These are phyloP conservation scores for Clausena lansium DNA, from an alignment of 345 rosid genomes.

Conservation along the genomic window DNA sequence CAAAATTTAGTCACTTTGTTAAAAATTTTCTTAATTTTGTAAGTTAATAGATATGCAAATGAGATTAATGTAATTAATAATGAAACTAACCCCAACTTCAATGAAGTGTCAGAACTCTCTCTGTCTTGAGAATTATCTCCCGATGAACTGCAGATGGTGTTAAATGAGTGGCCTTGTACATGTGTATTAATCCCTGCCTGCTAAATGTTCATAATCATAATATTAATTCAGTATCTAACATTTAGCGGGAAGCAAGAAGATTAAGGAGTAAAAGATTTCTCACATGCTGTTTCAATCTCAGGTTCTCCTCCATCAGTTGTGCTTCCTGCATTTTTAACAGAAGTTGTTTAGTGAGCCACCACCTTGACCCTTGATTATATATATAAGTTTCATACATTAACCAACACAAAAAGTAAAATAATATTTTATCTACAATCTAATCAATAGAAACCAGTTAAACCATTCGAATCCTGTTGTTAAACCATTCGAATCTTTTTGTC, in stretches of 20 bases:
- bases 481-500: too few species aligned
- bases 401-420: too few species aligned
- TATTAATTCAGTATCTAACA: not conserved
- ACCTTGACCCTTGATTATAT: not conserved
- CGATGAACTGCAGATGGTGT: conserved; percentile 18
- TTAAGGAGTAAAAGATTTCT: not conserved
- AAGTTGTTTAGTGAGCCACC: not conserved
- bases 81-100: conserved; percentile 34
- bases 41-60: not conserved
- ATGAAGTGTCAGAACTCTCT: conserved; percentile 19
- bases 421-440: too few species aligned
- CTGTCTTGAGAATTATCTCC: conserved; percentile 17
- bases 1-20: too few species aligned
- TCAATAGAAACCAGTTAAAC: too few species aligned
- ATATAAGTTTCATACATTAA: not conserved
- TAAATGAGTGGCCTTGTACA: conserved; percentile 20
- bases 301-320: conserved; percentile 28
- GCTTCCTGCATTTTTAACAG: conserved; percentile 26
- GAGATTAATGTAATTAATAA: not conserved
- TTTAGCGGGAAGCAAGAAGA: not conserved
- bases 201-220: not conserved
- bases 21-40: not conserved
- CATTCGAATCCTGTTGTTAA: too few species aligned
- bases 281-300: conserved; percentile 29
- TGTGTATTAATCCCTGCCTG: conserved; percentile 8